phyloP scores from a whole-genome alignment of 2,329 filamentous ascomycete species.

The Cyphellophora attinorum region DNA sequence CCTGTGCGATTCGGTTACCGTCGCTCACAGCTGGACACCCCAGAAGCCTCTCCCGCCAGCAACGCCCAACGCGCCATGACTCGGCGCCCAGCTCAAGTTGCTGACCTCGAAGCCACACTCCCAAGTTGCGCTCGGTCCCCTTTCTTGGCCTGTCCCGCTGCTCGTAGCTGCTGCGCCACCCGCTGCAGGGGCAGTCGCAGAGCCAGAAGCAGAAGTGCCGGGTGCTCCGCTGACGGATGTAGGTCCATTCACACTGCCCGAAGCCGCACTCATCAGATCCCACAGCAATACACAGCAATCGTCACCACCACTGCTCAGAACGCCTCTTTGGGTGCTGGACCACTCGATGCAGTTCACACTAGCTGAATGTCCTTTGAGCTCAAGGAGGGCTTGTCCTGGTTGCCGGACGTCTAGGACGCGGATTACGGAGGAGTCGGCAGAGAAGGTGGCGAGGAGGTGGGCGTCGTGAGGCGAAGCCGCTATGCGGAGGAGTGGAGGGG shows the following conservation, averaged over 20 bases:
- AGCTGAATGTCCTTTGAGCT: conserved; percentile 79
- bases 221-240: conserved; percentile 10
- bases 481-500: conserved; percentile 62
- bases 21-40: conserved; percentile 25
- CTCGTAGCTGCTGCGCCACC: conserved; percentile 4
- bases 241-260: neutral
- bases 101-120: conserved; percentile 37
- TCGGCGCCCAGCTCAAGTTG: conserved; percentile 38
- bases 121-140: conserved; percentile 35
- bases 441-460: conserved; percentile 93
- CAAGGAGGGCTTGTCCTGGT: conserved; percentile 86
- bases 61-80: conserved; percentile 31
- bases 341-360: conserved; percentile 90
- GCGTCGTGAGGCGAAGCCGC: conserved; percentile 72
- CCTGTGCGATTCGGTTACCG: no score
- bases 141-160: conserved; percentile 23
- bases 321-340: conserved; percentile 78
- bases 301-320: conserved; percentile 83
- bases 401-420: conserved; percentile 94
- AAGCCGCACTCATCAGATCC: conserved; percentile 59
- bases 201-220: conserved; percentile 3
- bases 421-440: conserved; percentile 82
- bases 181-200: conserved; percentile 12
- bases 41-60: conserved; percentile 36
- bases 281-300: conserved; percentile 87